Base-by-base conservation (phyloP, 2,329 filamentous ascomycete species). In the Dactylellina sp. region DNA sequence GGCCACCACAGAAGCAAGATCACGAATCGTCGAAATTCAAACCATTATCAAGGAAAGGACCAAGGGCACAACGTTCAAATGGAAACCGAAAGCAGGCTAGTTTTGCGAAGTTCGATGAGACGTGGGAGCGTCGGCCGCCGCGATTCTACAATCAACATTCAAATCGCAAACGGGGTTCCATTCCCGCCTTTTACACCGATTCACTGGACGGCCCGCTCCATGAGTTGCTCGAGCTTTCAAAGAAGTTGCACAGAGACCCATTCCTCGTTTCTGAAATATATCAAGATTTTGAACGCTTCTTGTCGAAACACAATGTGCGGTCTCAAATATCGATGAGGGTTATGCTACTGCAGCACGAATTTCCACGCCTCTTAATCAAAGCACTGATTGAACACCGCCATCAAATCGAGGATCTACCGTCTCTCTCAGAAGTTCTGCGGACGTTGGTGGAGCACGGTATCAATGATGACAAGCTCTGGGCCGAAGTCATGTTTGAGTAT, bases 401-500 rank as follows among this genome's bases (percentile, higher is more conserved):
- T 20, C 42, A 49, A 40, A 28, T 65, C 16, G 68, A 65, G 49
- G 68, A 52, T 12, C 37, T 72, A 9, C 68, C 68, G 22, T 65
- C 68, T 18, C 32, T 72, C 5, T 59, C 61, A 9, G 68, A 60
- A 40, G 60, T 64, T 44, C 40, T 72, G 16, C 52, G 47, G n/a
- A 65, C 47, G 14, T 40, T 72, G 9, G 22, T 50, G 2, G 28
- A 42, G 11, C 40, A 65, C 22, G 60, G 53, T 2, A 55, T 64
- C 14, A 65, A 72, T 25, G 60, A 72, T 22, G 68, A 72, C 9
- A 72, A 61, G 20, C 47, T 72, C 4, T 72, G 68, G 68, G 68
- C 68, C 2, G 68, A 72, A 7, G 68, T 64, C n/a, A 72, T 72
- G 60, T 72, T 72, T 37, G 68, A 72, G n/a, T 55, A 65, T 28